Evolutionary conservation across 257 asterid genomes (phyloP).

Genomic region (Jasminum sambac): DNA sequence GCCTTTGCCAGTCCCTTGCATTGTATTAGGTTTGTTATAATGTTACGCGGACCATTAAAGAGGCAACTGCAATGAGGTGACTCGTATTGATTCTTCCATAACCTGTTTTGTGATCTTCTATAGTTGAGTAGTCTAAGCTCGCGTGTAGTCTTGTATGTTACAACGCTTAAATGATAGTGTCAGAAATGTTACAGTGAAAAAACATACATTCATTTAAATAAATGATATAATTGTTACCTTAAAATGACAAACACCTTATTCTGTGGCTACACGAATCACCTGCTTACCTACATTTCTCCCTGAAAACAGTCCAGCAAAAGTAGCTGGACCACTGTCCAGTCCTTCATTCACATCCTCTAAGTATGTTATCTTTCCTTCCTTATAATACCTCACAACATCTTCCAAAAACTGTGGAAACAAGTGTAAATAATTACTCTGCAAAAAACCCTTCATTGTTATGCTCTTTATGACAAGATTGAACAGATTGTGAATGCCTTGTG

Average conservation of each 20-base stretch:
- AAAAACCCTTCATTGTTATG: conserved; percentile 53
- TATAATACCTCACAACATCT: conserved; percentile 43
- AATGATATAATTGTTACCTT: neutral
- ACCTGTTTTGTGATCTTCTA: neutral
- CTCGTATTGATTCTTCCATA: neutral
- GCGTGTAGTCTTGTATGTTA: neutral
- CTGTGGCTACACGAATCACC: conserved; percentile 44
- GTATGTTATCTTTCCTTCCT: conserved; percentile 58
- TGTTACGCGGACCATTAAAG: neutral
- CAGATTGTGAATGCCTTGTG: conserved; percentile 46
- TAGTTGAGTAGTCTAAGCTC: neutral
- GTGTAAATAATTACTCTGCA: conserved; percentile 54
- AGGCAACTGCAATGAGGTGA: neutral
- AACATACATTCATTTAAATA: too few relatives aligned
- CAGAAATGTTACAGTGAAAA: too few relatives aligned
- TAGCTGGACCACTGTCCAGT: conserved; percentile 55
- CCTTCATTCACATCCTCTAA: conserved; percentile 57
- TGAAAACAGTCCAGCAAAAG: conserved; percentile 59
- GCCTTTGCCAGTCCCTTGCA: neutral
- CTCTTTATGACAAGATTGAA: conserved; percentile 46
- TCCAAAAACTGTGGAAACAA: conserved; percentile 48
- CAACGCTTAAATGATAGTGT: too few relatives aligned
- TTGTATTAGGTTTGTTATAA: neutral
- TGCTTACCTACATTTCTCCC: conserved; percentile 65
- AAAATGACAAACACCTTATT: neutral